Percentiles rank a stretch among this genome's conserved stretches.
Conservation (phyloP, 495 filamentous ascomycete genomes). For the Trichoderma asperelloides region DNA sequence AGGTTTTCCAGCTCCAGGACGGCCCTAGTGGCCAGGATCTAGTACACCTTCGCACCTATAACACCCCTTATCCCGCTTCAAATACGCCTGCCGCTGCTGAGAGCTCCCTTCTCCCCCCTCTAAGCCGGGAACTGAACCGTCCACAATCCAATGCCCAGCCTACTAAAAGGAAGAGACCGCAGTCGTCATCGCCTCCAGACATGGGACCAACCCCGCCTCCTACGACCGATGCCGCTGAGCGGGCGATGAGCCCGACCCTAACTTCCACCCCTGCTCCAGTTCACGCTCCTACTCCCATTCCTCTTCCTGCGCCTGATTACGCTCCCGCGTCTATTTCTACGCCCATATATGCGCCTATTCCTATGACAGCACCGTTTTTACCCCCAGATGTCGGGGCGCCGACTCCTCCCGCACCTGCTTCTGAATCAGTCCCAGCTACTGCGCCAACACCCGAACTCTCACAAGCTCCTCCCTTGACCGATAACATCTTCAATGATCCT, state of each 20-base stretch:
- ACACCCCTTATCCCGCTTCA: constrained; percentile 1
- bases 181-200: not conserved
- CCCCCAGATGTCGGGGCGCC: not conserved
- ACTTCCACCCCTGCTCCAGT: not conserved
- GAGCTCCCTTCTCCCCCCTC: not conserved
- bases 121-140: not conserved
- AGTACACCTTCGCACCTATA: constrained; percentile 1
- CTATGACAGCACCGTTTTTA: not conserved
- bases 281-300: not conserved
- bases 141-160: not conserved
- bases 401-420: not conserved
- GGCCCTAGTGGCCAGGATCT: constrained; percentile 14
- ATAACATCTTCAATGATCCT: not conserved
- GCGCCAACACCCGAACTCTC: not conserved
- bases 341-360: not conserved
- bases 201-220: constrained; percentile 9
- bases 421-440: not conserved
- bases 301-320: not conserved
- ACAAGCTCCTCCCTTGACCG: not conserved
- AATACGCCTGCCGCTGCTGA: not conserved
- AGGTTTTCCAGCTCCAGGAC: constrained; percentile 14
- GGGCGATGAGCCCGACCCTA: not conserved
- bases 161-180: not conserved
- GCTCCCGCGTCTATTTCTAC: not conserved
- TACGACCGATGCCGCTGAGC: constrained; percentile 10